Evolutionary conservation across 176 grass and related monocot genomes (phyloP), one percentile per base, ranked within the genome.

Genomic region (Canna indica): DNA sequence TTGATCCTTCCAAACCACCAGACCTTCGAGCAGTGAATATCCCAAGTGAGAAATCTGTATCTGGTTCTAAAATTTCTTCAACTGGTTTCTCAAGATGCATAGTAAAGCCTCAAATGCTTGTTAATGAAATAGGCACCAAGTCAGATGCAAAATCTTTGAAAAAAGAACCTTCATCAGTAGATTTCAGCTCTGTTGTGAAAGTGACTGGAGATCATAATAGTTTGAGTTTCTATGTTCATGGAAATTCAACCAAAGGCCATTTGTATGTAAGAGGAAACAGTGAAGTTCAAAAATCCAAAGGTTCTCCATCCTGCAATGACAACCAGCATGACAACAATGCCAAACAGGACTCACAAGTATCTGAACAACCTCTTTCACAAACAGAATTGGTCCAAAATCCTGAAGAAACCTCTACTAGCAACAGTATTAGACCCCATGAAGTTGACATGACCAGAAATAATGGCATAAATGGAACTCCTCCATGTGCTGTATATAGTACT

Each of bases 1-100:
- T 94, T 68, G 87, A 94, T 72, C 95, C 95, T 59, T 94, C 90
- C 36, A 99, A 99, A 76, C 95, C 95, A 75, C 83, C 86, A 70
- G 84, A 86, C 67, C 85, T 91, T 81, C 76, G 78, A 59, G 62
- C 59, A 20, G 59, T 72, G 69, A 82, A 77, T 90, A 78, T 57
- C 62, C 60, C 60, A 69, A 85, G 47, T 15, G 76, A 86, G 76
- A 75, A 84, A 29, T 67, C 75, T 2, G 12, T 56, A 74, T 78
- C 80, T 84, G 73, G 48, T 71, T 72, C 36, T 75, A 72, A 17
- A 78, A 67, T 73, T 57, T 47, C 39, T 72, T 70, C 69, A 52
- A n/a, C 29, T 60, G 53, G 29, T 53, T n/a, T 62, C 56, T 78
- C 83, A 72, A 78, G 59, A 12, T 67, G 66, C 29, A 59, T 26